phyloP scores from a whole-genome alignment of 805 yeast genomes.

The Candida railenensis region DNA sequence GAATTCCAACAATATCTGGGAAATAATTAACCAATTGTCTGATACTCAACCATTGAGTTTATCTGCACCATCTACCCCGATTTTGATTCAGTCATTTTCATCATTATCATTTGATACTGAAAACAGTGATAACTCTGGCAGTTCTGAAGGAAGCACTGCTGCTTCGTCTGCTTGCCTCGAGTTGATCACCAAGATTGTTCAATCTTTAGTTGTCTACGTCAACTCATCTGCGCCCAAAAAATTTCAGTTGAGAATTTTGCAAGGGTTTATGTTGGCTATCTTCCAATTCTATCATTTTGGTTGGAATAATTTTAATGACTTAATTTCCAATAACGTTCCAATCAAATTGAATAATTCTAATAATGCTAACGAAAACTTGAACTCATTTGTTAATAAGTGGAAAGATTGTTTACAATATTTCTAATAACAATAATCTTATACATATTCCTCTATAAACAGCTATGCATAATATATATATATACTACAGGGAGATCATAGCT shows the following conservation, averaged over 20 bases:
- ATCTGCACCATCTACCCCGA: conserved; percentile 45
- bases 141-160: neutral
- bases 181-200: conserved; percentile 31
- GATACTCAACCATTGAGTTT: conserved; percentile 43
- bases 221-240: conserved; percentile 26
- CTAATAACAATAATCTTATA: neutral
- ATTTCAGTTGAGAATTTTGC: conserved; percentile 28
- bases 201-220: conserved; percentile 32
- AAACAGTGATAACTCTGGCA: neutral
- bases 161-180: conserved; percentile 27
- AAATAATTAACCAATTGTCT: conserved; percentile 35
- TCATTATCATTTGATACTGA: neutral
- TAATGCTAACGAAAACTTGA: conserved; percentile 33
- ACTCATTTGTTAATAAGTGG: conserved; percentile 40
- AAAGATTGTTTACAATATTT: conserved; percentile 19
- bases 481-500: neutral
- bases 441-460: neutral
- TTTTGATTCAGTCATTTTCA: conserved; percentile 11
- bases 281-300: conserved; percentile 41
- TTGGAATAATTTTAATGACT: conserved; percentile 37
- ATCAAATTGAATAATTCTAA: conserved; percentile 35
- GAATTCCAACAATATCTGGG: conserved; percentile 29
- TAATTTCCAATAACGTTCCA: conserved; percentile 31
- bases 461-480: neutral
- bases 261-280: conserved; percentile 31